Evolutionary conservation across 768 basidiomycete species (phyloP), one percentile per base, ranked within the genome.

Genomic region (Inosperma sp.): DNA sequence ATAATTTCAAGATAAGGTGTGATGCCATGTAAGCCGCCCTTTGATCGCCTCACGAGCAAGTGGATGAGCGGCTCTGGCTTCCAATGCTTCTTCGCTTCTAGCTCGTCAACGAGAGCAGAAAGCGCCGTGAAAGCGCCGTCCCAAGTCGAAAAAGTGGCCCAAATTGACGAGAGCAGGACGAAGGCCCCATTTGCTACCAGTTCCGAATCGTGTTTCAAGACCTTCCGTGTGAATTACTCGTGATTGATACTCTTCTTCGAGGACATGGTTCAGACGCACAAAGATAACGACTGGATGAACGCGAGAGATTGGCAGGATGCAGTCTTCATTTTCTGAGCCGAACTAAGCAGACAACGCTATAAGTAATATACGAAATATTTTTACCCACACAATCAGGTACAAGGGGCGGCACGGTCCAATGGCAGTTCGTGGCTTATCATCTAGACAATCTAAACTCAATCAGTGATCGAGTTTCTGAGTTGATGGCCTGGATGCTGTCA

Each of bases 141-240:
- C 93, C 93, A 96, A 65, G 81, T 81, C 6, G 88, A 79, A 65
- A 95, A 93, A 14, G 78, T 81, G 9, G 93, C 88, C 47, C 87
- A 81, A 53, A 96, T 69, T 5, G 84, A 84, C 0, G 93, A 88
- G 26, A 96, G 72, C 3, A 93, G 92, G 4, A 96, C 91, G 62
- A 87, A 93, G 4, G 86, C 84, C 7, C 83, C 82, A 50, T 77
- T 77, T n/a, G 81, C 86, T 27, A 94, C 92, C 21, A 93, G 76
- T 45, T 72, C 77, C 10, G 84, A 73, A 62, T 94, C 91, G 39
- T 85, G 81, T 30, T 71, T 73, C 30, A 96, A 75, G 21, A 95
- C 75, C 60, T 82, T 95, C 92, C 1, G 88, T 91, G 51, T 84
- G 78, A 4, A 92, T 77, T 22, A 94, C 81, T 8, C 91, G 75